Conservation (phyloP, 306 rosid species). For the Prunus dulcis region DNA sequence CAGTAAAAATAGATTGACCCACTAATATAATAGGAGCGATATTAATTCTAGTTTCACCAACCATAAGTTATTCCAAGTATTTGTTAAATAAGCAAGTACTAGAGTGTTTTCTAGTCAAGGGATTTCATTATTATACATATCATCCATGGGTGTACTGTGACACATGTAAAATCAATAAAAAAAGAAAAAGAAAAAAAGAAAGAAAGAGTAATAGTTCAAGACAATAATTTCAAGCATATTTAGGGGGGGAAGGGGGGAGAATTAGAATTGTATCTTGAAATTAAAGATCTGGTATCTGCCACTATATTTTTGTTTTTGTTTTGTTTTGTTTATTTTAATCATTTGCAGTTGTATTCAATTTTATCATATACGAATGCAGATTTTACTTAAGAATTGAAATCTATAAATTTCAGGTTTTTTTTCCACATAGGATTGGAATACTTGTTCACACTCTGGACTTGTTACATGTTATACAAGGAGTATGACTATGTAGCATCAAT, state of each 20-base stretch:
- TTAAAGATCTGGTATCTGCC: background rate
- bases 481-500: conserved; percentile 59
- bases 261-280: background rate
- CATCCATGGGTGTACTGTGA: background rate
- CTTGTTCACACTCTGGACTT: conserved; percentile 76
- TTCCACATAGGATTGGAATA: conserved; percentile 86
- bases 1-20: no score
- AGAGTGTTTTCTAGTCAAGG: background rate
- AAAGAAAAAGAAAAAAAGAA: no score
- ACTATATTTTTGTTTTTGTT: no score
- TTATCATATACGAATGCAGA: background rate
- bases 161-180: background rate
- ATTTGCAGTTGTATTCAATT: background rate
- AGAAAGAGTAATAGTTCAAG: no score
- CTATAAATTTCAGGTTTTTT: conserved; percentile 66
- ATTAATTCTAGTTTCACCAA: background rate
- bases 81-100: background rate
- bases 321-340: background rate
- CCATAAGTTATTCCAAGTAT: background rate
- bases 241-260: no score
- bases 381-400: background rate
- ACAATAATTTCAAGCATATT: no score
- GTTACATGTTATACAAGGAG: conserved; percentile 77
- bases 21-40: background rate
- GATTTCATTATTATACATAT: background rate